Evolutionary conservation across 495 filamentous ascomycete genomes (phyloP).

Genomic region (Viridothelium virens): DNA sequence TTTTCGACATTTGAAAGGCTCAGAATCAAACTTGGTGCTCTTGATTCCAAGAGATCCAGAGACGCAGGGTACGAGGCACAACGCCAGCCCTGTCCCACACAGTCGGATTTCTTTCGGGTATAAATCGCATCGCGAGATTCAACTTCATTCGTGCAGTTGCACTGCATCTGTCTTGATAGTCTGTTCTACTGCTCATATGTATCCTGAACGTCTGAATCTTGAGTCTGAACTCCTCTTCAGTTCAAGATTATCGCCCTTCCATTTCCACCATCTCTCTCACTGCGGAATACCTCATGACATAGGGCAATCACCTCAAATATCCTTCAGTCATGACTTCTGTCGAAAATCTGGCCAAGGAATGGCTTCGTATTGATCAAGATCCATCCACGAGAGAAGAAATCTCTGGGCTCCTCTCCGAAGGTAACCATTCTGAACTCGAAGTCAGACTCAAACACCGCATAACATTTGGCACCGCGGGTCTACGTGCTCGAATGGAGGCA

Average conservation of each 20-base stretch:
- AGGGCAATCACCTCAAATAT: not conserved
- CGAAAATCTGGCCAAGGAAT: slow-evolving; percentile 40
- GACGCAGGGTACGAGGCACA: not conserved
- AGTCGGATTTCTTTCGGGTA: not conserved
- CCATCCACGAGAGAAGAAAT: slow-evolving; percentile 53
- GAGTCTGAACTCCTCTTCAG: not conserved
- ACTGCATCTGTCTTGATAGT: not conserved
- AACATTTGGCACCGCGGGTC: slow-evolving; percentile 62
- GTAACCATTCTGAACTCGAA: slow-evolving; percentile 48
- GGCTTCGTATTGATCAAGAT: slow-evolving; percentile 61
- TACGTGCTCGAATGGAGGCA: slow-evolving; percentile 62
- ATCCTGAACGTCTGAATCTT: not conserved
- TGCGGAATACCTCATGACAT: not conserved
- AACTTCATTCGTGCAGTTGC: not conserved
- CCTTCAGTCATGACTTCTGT: slow-evolving; percentile 13
- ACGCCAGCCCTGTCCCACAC: not conserved
- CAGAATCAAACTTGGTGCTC: too few species aligned
- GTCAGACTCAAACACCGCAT: slow-evolving; percentile 52
- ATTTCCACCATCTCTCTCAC: not conserved
- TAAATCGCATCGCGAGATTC: not conserved
- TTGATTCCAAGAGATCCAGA: too few species aligned
- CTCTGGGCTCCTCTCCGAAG: slow-evolving; percentile 42
- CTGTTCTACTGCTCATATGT: not conserved
- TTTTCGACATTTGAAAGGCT: too few species aligned
- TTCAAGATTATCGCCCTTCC: not conserved